Conservation (phyloP, 345 rosid genomes). For the Sisymbrium altissimum region DNA sequence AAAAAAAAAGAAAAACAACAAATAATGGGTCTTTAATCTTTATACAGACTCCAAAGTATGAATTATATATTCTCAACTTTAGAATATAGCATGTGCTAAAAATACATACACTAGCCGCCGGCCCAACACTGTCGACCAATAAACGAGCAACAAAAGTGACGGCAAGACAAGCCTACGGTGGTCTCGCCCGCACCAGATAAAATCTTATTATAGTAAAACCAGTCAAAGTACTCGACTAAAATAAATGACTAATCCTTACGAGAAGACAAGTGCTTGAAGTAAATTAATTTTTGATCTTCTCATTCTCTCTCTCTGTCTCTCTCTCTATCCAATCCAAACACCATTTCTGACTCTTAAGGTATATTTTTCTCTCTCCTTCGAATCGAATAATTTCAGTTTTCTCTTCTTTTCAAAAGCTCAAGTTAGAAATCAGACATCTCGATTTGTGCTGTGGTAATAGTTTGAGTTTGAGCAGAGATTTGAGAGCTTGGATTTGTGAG, state of each 20-base stretch:
- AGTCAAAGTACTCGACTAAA: constrained; percentile 29
- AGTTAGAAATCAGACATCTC: neutral
- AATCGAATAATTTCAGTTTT: constrained; percentile 8
- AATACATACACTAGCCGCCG: constrained; percentile 37
- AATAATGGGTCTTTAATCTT: neutral
- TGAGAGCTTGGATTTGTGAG: constrained; percentile 4
- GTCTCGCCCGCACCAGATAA: constrained; percentile 4
- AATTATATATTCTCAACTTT: neutral
- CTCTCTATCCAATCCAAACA: constrained; percentile 24
- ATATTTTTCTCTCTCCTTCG: neutral
- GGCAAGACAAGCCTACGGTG: constrained; percentile 12
- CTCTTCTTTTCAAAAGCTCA: neutral
- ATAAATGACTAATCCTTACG: too few relatives aligned
- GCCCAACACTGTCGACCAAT: constrained; percentile 16
- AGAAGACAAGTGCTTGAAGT: constrained; percentile 6
- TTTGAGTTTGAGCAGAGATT: neutral
- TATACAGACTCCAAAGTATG: neutral
- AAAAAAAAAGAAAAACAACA: neutral
- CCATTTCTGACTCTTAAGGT: constrained; percentile 12
- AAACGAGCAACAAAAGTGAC: constrained; percentile 8
- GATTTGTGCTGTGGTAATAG: neutral
- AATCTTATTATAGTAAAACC: constrained; percentile 4
- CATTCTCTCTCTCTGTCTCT: neutral
- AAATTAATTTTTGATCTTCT: constrained; percentile 5
- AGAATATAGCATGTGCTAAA: constrained; percentile 31